phyloP scores from a whole-genome alignment of 2,329 filamentous ascomycete genomes.

The Trichophyton simii region DNA sequence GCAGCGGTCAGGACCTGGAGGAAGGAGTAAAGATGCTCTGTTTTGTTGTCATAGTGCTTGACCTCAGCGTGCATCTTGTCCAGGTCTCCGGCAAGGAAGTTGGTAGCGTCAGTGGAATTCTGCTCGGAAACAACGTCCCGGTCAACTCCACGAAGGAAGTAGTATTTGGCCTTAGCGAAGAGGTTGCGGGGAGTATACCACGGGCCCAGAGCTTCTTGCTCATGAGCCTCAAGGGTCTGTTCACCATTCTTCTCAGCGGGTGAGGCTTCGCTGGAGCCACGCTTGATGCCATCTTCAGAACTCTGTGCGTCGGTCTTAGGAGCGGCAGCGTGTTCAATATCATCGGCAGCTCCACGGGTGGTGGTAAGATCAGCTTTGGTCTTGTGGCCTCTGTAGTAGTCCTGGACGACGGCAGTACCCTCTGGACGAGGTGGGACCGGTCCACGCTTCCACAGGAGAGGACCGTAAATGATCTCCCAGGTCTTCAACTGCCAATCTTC shows the following conservation, averaged over 20 bases:
- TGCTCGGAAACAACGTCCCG: constrained; percentile 26
- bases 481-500: constrained; percentile 23
- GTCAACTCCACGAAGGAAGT: constrained; percentile 34
- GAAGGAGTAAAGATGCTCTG: constrained; percentile 39
- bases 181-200: constrained; percentile 20
- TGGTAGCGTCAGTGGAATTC: background rate
- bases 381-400: constrained; percentile 28
- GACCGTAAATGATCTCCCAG: constrained; percentile 29
- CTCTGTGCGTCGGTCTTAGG: constrained; percentile 19
- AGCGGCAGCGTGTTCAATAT: background rate
- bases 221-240: constrained; percentile 21
- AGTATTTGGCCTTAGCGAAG: constrained; percentile 32
- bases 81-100: constrained; percentile 28
- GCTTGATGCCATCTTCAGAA: constrained; percentile 9
- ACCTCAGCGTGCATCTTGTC: constrained; percentile 32
- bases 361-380: background rate
- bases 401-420: constrained; percentile 25
- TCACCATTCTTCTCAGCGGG: constrained; percentile 14
- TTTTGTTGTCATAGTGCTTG: constrained; percentile 33
- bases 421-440: constrained; percentile 28
- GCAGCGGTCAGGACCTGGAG: constrained; percentile 31
- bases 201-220: constrained; percentile 17
- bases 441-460: constrained; percentile 28
- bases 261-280: constrained; percentile 14
- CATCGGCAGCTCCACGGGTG: background rate